Evolutionary conservation across 129 eudicot species (phyloP).

Genomic region (Pulicaria dysenterica): DNA sequence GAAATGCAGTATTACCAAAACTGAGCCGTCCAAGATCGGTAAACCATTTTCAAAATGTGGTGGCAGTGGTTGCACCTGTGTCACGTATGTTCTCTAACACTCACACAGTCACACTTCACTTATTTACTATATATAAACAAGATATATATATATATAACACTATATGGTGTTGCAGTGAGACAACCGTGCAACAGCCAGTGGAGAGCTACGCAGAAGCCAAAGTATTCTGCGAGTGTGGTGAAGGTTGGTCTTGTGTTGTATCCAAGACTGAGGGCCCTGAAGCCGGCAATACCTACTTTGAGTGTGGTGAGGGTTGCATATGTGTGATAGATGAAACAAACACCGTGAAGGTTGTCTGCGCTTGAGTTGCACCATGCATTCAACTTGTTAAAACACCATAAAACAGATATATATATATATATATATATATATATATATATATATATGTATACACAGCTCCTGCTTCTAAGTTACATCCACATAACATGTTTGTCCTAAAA

Average conservation of each 20-base stretch:
- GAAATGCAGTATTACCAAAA: conserved; percentile 36
- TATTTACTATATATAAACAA: conserved; percentile 16
- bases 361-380: conserved; percentile 22
- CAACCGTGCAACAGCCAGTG: conserved; percentile 14
- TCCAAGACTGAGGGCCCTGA: conserved; percentile 29
- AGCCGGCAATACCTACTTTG: conserved; percentile 36
- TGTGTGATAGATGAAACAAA: conserved; percentile 39
- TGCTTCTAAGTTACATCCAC: neutral
- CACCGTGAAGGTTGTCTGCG: conserved; percentile 21
- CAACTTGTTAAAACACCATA: neutral
- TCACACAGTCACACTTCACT: neutral
- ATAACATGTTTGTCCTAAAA: conserved; percentile 25
- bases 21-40: conserved; percentile 30
- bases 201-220: conserved; percentile 25
- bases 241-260: conserved; percentile 41
- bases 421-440: no score
- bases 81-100: conserved; percentile 24
- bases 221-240: conserved; percentile 32
- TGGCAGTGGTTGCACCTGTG: conserved; percentile 36
- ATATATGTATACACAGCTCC: neutral
- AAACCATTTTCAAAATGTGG: conserved; percentile 32
- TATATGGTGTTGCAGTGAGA: conserved; percentile 31
- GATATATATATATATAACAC: neutral
- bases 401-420: no score
- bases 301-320: conserved; percentile 38